Evolutionary conservation across 1,284 basidiomycete species (phyloP), one percentile per base, ranked within the genome.

Genomic region (Melanopsichium pennsylvanicum): DNA sequence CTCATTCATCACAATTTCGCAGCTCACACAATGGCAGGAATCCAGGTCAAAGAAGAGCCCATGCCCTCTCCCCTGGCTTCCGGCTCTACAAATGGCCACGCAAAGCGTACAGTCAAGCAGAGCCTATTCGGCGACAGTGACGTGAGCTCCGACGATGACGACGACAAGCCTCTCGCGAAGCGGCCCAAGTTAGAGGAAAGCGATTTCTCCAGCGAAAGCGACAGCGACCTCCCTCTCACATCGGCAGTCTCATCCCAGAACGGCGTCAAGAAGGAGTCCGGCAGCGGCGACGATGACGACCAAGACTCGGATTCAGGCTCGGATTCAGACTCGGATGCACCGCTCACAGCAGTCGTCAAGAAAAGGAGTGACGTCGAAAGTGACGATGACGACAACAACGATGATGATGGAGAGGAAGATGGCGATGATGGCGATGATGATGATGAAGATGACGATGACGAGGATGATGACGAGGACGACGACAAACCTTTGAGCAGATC

Each of bases 401-500:
- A 74, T 16, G 56, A 74, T 43, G 61, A 60, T 35, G 48, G 70
- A 12, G 41, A 66, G 13, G 38, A 70, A 16, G 64, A 66, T 2
- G 62, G 72, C 1, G 58, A 61, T 0, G 69, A 68, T 0, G 69
- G 64, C 0, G 72, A 66, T 2, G 72, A 62, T 1, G 63, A 70
- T 8, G 68, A 63, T 12, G 70, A 51, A 9, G 70, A 69, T 3
- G 68, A 70, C 25, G 66, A 49, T 12, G 73, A 73, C 19, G 70
- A 73, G 18, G 68, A 61, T 12, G 55, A 71, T 29, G 70, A 78
- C 35, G 80, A 83, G 82, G 54, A 87, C 86, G 76, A 81, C 83
- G 51, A 88, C 87, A 81, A 74, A 82, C 48, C 82, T 82, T 63
- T 51, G 38, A 51, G 43, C 32, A 27, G 35, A 22, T 32, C 41